Base-by-base conservation (phyloP, 352 stramenopile species). In the Phytopythium delawarense region DNA sequence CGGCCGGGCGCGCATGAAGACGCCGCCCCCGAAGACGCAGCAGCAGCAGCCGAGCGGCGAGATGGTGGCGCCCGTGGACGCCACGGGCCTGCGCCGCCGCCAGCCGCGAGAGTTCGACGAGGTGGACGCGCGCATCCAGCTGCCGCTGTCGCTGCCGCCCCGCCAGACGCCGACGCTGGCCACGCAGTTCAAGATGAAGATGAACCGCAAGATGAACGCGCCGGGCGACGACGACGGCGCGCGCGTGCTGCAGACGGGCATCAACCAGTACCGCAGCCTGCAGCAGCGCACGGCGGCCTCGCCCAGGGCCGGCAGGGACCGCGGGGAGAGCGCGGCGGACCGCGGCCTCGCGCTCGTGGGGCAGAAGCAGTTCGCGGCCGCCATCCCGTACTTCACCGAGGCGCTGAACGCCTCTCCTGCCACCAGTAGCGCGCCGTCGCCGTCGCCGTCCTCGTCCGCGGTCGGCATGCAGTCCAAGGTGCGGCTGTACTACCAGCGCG, bases 91-190 rank as follows among this genome's bases (percentile, higher is more conserved):
- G 20, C 45, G 34, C 15, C 46, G 57, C 1, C 45, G 46, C 42
- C 57, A 40, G 30, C 45, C 23, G 18, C 57, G 30, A 13, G 52
- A 50, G 16, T 75, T 73, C 37, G 69, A 82, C 53, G 81, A 87
- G 28, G 82, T 91, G 63, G 82, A 91, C 70, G 80, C 76, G 57
- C 66, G 76, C 69, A 91, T 91, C 62, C 79, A 79, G 16, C 88
- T 91, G 68, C 82, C 82, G n/a, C 56, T 91, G 37, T 30, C 51
- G 21, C 8, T 30, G 34, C 18, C 32, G 30, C 18, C 51, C 5
- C 48, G 48, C 25, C 48, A 54, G 48, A 11, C 35, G 35, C 48
- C 48, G 15, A 37, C 48, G 15, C 57, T 44, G 35, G 67, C 57
- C 45, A 78, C 73, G 34, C 73, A 67, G 54, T 68, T 77, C 66